A percentile compares a stretch with the other conserved stretches of the same genome.
Conservation (phyloP, 2,329 filamentous ascomycete species). For the Calycina herbarum region DNA sequence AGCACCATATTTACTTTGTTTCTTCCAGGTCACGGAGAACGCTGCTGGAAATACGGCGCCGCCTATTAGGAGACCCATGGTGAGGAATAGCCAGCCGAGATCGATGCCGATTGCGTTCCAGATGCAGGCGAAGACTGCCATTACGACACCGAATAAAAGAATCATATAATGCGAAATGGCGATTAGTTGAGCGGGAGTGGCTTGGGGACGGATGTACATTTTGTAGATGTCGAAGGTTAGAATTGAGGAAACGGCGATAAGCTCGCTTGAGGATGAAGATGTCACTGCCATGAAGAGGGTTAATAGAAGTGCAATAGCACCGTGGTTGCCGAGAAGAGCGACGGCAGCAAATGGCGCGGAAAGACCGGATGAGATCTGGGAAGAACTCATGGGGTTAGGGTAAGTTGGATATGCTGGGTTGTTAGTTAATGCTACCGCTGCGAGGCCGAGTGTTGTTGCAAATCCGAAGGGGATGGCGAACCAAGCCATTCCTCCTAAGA, state of each 20-base stretch:
- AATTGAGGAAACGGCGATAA: conserved; percentile 83
- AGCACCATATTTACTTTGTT: conserved; percentile 49
- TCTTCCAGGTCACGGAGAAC: conserved; percentile 53
- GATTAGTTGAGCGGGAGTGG: conserved; percentile 53
- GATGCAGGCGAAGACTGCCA: conserved; percentile 51
- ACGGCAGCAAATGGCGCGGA: conserved; percentile 70
- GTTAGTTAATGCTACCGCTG: conserved; percentile 49
- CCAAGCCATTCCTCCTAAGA: conserved; percentile 47
- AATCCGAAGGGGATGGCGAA: conserved; percentile 55
- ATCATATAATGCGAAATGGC: conserved; percentile 53
- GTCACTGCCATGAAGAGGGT: conserved; percentile 77
- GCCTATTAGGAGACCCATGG: conserved; percentile 55
- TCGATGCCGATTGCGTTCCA: conserved; percentile 55
- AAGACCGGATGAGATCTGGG: conserved; percentile 66
- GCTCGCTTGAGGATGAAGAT: conserved; percentile 75
- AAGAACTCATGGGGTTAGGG: conserved; percentile 49
- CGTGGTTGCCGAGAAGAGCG: conserved; percentile 68
- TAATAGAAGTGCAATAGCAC: conserved; percentile 65
- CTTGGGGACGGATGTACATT: conserved; percentile 75
- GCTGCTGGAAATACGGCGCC: conserved; percentile 54
- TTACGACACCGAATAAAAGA: conserved; percentile 52
- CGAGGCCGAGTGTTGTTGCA: conserved; percentile 51
- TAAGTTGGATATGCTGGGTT: conserved; percentile 53
- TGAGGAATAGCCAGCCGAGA: conserved; percentile 54
- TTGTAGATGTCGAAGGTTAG: conserved; percentile 84